A percentile compares a stretch with the other conserved stretches of the same genome.
These are phyloP conservation scores for Wallacemonas rigidus DNA, from an alignment of 208 protist species.

Conservation along the genomic window DNA sequence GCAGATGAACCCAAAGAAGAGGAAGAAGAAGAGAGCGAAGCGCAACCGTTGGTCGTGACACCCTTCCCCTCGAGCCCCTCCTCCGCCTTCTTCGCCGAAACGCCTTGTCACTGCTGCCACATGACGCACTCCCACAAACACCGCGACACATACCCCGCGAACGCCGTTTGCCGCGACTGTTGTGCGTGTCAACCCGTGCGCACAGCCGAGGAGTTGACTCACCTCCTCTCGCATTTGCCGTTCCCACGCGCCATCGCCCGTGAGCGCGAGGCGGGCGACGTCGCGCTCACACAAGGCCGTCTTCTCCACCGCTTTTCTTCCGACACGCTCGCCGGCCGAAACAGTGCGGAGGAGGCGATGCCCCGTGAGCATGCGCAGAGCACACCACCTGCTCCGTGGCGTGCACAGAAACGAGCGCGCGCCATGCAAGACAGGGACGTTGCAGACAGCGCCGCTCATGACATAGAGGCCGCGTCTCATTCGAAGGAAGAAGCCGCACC, in stretches of 20 bases:
- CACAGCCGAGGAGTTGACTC: neutral
- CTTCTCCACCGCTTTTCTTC: constrained; percentile 2
- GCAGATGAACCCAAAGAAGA: neutral
- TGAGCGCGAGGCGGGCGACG: neutral
- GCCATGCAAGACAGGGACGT: neutral
- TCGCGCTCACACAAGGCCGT: constrained; percentile 2
- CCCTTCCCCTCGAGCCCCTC: neutral
- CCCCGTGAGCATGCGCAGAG: too few species aligned
- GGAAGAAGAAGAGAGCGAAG: neutral
- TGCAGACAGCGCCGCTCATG: too few species aligned
- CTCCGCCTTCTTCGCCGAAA: neutral
- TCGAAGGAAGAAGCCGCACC: too few species aligned
- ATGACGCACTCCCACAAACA: too few species aligned
- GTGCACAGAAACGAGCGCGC: neutral
- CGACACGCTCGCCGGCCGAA: neutral
- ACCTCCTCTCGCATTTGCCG: neutral
- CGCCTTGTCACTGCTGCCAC: too few species aligned
- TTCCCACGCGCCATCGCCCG: neutral
- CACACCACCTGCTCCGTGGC: neutral
- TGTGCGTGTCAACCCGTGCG: constrained; percentile 1
- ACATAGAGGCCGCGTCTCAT: too few species aligned
- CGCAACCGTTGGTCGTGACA: neutral
- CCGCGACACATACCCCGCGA: neutral
- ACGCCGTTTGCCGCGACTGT: neutral
- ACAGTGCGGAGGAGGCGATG: too few species aligned